A percentile compares a stretch with the other conserved stretches of the same genome.
Conservation (phyloP, 441 rosid species). For the Gossypium lobatum region DNA sequence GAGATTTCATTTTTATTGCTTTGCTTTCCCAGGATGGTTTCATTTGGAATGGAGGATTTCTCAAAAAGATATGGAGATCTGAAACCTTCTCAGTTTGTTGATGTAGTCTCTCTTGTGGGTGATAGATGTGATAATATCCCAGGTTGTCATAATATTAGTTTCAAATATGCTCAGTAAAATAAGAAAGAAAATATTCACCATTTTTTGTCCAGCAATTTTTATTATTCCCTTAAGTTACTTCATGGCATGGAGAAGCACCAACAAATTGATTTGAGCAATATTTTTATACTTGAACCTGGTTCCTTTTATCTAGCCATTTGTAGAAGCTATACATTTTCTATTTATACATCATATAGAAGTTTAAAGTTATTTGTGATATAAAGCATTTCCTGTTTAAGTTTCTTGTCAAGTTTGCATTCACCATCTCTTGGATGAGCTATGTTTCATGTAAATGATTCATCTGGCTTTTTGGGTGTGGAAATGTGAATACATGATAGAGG, state of each 20-base stretch:
- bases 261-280: not conserved
- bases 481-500: not conserved
- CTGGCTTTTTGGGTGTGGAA: not conserved
- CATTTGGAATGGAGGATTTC: constrained; percentile 92
- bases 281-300: not conserved
- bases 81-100: constrained; percentile 88
- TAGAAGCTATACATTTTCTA: not conserved
- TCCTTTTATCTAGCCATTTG: not conserved
- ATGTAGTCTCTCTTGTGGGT: constrained; percentile 77
- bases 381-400: constrained; percentile 1
- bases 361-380: not conserved
- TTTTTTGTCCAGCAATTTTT: not conserved
- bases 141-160: constrained; percentile 33
- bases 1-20: constrained; percentile 12
- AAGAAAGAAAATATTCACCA: not conserved
- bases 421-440: constrained; percentile 1
- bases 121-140: constrained; percentile 89
- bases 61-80: constrained; percentile 67
- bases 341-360: not conserved
- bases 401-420: not conserved
- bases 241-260: not conserved
- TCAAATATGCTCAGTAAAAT: not conserved
- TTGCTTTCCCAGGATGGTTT: constrained; percentile 67
- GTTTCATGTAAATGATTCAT: constrained; percentile 1
- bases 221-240: not conserved